Conservation (phyloP, 2,329 filamentous ascomycete species). For the Phialocephala subalpina region DNA sequence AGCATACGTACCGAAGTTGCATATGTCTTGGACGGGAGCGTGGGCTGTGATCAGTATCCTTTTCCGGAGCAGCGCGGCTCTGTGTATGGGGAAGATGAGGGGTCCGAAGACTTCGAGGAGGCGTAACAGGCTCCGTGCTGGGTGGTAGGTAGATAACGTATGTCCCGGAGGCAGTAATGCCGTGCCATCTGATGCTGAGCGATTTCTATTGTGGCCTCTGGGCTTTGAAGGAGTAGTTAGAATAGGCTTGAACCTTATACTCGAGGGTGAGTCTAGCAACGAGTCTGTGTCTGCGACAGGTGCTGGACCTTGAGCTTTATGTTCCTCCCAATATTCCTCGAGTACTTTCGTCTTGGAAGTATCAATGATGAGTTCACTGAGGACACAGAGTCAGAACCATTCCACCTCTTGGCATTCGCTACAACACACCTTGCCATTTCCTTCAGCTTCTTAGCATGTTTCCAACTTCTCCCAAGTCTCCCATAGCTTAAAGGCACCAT, state of each 20-base stretch:
- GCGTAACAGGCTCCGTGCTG: constrained; percentile 80
- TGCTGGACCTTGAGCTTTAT: constrained; percentile 50
- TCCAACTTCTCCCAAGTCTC: constrained; percentile 86
- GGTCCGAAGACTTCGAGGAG: constrained; percentile 88
- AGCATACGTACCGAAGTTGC: constrained; percentile 79
- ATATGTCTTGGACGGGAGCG: constrained; percentile 83
- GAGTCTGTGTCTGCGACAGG: constrained; percentile 38
- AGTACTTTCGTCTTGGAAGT: constrained; percentile 68
- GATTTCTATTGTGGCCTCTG: constrained; percentile 60
- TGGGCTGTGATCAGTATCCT: constrained; percentile 87
- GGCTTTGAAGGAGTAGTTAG: constrained; percentile 40
- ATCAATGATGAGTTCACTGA: constrained; percentile 69
- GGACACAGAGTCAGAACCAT: constrained; percentile 10
- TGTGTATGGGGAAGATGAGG: constrained; percentile 88
- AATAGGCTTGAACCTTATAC: constrained; percentile 53
- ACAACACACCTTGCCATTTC: constrained; percentile 71
- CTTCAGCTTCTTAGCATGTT: constrained; percentile 80
- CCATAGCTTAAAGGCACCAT: constrained; percentile 88
- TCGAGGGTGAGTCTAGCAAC: constrained; percentile 46
- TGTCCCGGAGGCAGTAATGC: constrained; percentile 67
- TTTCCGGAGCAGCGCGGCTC: constrained; percentile 85
- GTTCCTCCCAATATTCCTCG: constrained; percentile 81
- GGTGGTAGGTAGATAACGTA: constrained; percentile 79
- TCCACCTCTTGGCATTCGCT: not conserved
- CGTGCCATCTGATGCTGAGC: constrained; percentile 69